These are phyloP conservation scores for Lentinula detonsa DNA, from an alignment of 768 basidiomycete genomes.

Conservation along the genomic window DNA sequence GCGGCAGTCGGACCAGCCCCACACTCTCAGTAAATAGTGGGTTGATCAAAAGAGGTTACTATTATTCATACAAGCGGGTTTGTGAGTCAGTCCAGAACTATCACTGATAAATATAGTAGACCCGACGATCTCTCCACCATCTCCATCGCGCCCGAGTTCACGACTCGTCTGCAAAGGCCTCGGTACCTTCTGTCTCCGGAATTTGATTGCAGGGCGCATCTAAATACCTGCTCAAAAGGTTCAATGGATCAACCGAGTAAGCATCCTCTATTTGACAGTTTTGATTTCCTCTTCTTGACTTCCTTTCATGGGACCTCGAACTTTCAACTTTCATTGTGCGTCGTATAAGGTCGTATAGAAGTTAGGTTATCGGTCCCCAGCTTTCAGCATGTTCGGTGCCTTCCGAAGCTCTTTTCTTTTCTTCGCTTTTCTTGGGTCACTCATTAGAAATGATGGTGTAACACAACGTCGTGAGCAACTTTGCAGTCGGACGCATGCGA, in stretches of 20 bases:
- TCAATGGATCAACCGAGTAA: background rate
- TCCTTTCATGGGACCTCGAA: background rate
- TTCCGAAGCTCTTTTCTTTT: background rate
- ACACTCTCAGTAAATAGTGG: too few relatives aligned
- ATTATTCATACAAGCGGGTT: too few relatives aligned
- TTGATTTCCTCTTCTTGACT: background rate
- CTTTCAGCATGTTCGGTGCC: background rate
- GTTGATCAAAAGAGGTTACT: too few relatives aligned
- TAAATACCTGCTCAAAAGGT: background rate
- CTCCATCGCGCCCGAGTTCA: background rate
- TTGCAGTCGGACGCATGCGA: too few relatives aligned
- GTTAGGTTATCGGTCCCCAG: background rate
- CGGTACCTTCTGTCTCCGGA: background rate
- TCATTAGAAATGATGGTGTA: too few relatives aligned
- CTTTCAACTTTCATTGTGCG: background rate
- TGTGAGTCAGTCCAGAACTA: too few relatives aligned
- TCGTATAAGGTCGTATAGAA: background rate
- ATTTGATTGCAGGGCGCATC: background rate
- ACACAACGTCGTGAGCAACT: too few relatives aligned
- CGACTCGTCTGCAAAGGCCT: background rate
- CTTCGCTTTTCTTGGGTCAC: background rate
- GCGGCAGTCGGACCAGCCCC: background rate
- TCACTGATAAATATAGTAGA: background rate
- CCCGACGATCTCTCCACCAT: background rate
- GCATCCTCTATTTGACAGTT: background rate